Evolutionary conservation across 257 asterid species (phyloP), one percentile per base, ranked within the genome.

Genomic region (Vinca minor): DNA sequence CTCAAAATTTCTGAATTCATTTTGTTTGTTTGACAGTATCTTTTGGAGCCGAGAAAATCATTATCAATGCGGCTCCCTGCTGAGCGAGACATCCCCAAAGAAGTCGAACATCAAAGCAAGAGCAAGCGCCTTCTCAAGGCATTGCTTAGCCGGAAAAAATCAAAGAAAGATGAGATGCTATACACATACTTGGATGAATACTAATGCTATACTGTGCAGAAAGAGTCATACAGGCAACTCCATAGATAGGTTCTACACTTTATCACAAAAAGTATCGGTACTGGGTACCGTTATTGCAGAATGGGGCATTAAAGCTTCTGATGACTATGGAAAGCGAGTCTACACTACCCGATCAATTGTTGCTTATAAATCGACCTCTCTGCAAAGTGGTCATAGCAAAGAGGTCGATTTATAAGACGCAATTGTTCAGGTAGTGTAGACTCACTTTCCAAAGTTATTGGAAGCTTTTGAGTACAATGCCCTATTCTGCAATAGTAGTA

Each of bases 141-240:
- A 23, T 73, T 88, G 78, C 95, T 92, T n/a, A 88, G 89, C 81
- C 80, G 96, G 44, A 87, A 91, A 71, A 92, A 85, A 79, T 86
- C 95, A 4, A 92, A 88, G 95, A 86, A 88, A 78, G 98, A 91
- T 45, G 98, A 91, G 18, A 82, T 47, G 48, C 73, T 89, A 41
- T 92, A 86, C 74, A 89, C 91, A 60, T 92, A 86, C 74, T 72
- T 92, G 79, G 96, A 92, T 81, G 98, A 88, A 78, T 92, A 92
- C 65, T 86, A 69, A 73, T 34, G 38, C 38, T 34, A 34, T 50
- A 25, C 7, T 3, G 38, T 28, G 21, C 38, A 54, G 21, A 54
- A 14, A 28, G 36, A 21, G 36, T 53, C 59, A 54, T 18, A 36
- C 59, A 28, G 38, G 59, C 38, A 54, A 54, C 59, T 12, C 36